Evolutionary conservation across 2,329 filamentous ascomycete species (phyloP).

Genomic region (Orbilia oligospora): DNA sequence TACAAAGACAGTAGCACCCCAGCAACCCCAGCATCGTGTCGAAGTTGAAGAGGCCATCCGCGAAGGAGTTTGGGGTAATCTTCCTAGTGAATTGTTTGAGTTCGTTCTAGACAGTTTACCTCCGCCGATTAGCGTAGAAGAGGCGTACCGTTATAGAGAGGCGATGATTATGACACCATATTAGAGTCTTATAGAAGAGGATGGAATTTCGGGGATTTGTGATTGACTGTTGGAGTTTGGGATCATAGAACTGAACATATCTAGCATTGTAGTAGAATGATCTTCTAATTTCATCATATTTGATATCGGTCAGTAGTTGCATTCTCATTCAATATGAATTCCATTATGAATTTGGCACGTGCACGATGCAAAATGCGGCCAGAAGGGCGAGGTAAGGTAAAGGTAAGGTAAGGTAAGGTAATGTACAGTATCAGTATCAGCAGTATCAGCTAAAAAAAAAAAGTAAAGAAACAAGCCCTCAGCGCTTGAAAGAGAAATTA

Average conservation of each 20-base stretch:
- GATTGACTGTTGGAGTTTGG: too few species aligned
- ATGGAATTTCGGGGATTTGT: too few species aligned
- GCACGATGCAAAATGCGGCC: neutral
- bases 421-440: slow-evolving; percentile 8
- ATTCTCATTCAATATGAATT: neutral
- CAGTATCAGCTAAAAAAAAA: neutral
- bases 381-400: neutral
- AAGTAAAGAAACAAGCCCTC: neutral
- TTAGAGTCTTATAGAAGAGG: too few species aligned
- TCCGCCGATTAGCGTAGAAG: neutral
- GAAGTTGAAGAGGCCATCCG: neutral
- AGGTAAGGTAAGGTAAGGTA: slow-evolving; percentile 1
- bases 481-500: neutral
- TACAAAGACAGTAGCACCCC: slow-evolving; percentile 1
- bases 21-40: neutral
- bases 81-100: slow-evolving; percentile 2
- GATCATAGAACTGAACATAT: too few species aligned
- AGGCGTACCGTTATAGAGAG: neutral
- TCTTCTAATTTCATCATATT: too few species aligned
- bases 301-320: too few species aligned
- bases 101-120: neutral
- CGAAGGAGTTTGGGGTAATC: neutral
- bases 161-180: neutral
- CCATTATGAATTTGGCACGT: neutral
- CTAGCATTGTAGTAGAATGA: too few species aligned